Base-by-base conservation (phyloP, 2,329 filamentous ascomycete genomes). In the Penicillium sp. region DNA sequence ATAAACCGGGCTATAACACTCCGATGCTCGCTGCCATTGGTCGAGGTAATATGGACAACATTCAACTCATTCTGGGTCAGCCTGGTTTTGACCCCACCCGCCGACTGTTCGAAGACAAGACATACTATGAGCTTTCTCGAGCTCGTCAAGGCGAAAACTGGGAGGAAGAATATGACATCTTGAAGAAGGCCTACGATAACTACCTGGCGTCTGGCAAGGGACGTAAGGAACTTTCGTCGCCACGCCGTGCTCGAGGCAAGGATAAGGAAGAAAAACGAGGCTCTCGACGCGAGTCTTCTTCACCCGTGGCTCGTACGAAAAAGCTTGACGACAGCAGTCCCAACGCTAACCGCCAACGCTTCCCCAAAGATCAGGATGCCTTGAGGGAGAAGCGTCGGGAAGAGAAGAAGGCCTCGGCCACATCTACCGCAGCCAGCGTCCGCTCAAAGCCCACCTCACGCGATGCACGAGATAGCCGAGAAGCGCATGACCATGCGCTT, bases 1-100 rank as follows among this genome's bases (percentile, higher is more conserved):
- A 83, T 34, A 81, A 85, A 59, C 78, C 83, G 43, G 92, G 95
- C 58, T 88, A 90, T 69, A 90, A 93, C 54, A 98, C 94, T 0
- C 95, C 95, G 1, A 96, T 99, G 82, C 84, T 97, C 39, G 92
- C 93, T 59, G 93, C 95, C 1, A 97, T 99, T 65, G 94, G 95
- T 15, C 90, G 94, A 67, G 86, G 86, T 4, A 95, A 96, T 68
- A 84, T 95, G 52, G 90, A 91, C 66, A 91, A 97, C 58, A 87
- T 99, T 47, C 86, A 90, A 58, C 80, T 96, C 11, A 83, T 97
- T 7, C 80, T 96, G 6, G 87, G 88, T 60, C 91, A 95, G 69
- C 84, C 85, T 50, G 82, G 83, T 28, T 97, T 98, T 72, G 89
- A 99, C 68, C 93, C 95, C 0, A 92, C 91, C 0, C 87, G 89